A percentile compares a stretch with the other conserved stretches of the same genome.
These are phyloP conservation scores for Puccinia hordei DNA, from an alignment of 1,284 basidiomycete species.

Conservation along the genomic window DNA sequence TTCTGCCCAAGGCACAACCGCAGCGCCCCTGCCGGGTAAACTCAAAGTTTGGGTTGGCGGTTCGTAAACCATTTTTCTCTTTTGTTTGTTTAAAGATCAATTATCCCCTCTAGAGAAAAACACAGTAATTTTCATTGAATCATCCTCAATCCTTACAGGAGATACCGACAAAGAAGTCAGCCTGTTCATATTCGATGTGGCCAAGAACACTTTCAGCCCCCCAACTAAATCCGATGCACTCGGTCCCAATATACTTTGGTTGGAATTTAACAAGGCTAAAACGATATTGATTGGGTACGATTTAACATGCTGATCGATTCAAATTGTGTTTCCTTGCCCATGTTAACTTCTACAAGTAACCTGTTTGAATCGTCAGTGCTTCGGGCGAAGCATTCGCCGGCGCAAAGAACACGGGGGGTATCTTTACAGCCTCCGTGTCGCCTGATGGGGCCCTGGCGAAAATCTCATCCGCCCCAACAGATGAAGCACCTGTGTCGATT, in stretches of 20 bases:
- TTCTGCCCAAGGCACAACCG: neutral
- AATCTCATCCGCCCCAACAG: constrained; percentile 14
- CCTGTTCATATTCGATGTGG: constrained; percentile 13
- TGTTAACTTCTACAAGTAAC: too few relatives aligned
- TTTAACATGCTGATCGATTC: neutral
- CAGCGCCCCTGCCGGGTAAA: neutral
- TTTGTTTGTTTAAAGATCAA: neutral
- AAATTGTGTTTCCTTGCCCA: neutral
- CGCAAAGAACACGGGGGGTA: constrained; percentile 16
- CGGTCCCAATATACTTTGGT: constrained; percentile 12
- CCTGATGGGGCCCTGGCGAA: constrained; percentile 21
- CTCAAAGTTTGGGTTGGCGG: constrained; percentile 8
- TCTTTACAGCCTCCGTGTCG: constrained; percentile 19
- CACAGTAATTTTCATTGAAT: neutral
- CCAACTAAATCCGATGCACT: constrained; percentile 1
- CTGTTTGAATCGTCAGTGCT: neutral
- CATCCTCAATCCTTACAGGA: neutral
- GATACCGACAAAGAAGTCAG: neutral
- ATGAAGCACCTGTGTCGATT: constrained; percentile 33
- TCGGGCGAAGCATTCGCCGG: constrained; percentile 17
- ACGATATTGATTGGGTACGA: constrained; percentile 30
- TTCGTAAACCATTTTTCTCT: neutral
- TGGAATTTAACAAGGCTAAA: constrained; percentile 30
- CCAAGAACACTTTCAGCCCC: neutral
- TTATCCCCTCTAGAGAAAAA: neutral